Conservation (phyloP, 2,329 filamentous ascomycete genomes). For the Cytospora schulzeri region DNA sequence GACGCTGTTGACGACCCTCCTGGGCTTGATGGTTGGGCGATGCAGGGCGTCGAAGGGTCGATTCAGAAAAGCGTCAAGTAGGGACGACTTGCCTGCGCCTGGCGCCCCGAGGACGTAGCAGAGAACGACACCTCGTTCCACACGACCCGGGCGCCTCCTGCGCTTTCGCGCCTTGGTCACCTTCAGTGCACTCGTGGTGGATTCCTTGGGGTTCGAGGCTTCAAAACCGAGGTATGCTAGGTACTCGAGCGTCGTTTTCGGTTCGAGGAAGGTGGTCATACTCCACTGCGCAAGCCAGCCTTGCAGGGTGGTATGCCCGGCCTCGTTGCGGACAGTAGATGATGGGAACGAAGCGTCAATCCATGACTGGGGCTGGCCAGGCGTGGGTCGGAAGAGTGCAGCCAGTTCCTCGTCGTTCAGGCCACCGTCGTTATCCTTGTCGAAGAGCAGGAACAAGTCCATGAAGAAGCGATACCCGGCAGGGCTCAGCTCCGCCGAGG, state of each 20-base stretch:
- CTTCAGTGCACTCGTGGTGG: constrained; percentile 82
- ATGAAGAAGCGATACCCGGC: constrained; percentile 97
- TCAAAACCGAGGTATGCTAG: constrained; percentile 96
- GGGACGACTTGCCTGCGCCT: constrained; percentile 84
- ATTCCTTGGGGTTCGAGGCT: constrained; percentile 71
- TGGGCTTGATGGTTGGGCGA: constrained; percentile 91
- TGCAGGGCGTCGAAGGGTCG: constrained; percentile 83
- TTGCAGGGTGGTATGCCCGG: constrained; percentile 91
- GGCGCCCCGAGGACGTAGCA: constrained; percentile 89
- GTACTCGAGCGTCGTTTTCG: constrained; percentile 93
- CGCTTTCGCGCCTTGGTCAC: constrained; percentile 90
- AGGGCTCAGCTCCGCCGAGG: constrained; percentile 91
- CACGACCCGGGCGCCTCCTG: constrained; percentile 76
- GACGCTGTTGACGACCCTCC: constrained; percentile 92
- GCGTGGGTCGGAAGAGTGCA: constrained; percentile 89
- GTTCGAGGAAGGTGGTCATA: constrained; percentile 97
- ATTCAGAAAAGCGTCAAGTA: constrained; percentile 89
- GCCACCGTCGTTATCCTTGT: constrained; percentile 96
- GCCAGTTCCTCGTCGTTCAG: constrained; percentile 83
- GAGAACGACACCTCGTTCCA: constrained; percentile 91
- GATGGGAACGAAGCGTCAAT: constrained; percentile 86
- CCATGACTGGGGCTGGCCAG: constrained; percentile 86
- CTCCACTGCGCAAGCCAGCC: constrained; percentile 99
- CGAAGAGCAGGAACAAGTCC: constrained; percentile 90
- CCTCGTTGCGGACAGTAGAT: constrained; percentile 92